Percentiles rank a stretch among this genome's conserved stretches.
Evolutionary conservation across 106 monocot genomes (phyloP).

Genomic region (Narthecium ossifragum): DNA sequence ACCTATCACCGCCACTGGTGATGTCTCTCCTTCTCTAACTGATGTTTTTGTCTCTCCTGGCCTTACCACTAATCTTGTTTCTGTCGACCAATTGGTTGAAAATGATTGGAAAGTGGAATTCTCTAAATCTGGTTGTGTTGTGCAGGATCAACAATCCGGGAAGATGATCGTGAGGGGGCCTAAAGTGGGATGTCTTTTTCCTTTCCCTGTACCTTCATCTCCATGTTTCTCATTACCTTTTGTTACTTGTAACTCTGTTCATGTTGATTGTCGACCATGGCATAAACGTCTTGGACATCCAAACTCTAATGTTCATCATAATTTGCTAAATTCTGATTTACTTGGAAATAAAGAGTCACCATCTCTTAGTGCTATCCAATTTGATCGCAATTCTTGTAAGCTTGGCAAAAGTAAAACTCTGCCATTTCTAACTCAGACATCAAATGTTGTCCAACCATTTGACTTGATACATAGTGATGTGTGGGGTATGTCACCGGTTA

Average conservation of each 20-base stretch:
- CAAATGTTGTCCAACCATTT: background rate
- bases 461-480: conserved; percentile 5
- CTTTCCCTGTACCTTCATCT: too few relatives aligned
- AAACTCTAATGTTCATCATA: conserved; percentile 5
- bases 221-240: too few relatives aligned
- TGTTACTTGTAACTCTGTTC: too few relatives aligned
- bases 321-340: conserved; percentile 9
- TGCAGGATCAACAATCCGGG: too few relatives aligned
- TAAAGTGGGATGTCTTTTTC: background rate
- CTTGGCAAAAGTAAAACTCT: conserved; percentile 14
- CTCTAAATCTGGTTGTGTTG: conserved; percentile 15
- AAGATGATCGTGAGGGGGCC: conserved; percentile 8
- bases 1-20: conserved; percentile 4
- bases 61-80: conserved; percentile 4
- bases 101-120: conserved; percentile 7
- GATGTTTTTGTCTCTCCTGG: conserved; percentile 5
- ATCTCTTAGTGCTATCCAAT: background rate
- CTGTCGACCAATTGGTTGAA: conserved; percentile 13
- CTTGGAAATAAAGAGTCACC: conserved; percentile 7
- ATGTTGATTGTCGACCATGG: too few relatives aligned
- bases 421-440: conserved; percentile 8
- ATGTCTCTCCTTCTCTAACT: conserved; percentile 7
- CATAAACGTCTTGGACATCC: too few relatives aligned
- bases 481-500: background rate
- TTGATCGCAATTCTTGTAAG: conserved; percentile 11